Conservation (phyloP, 352 stramenopile genomes). For the Stramenopiles sp. region DNA sequence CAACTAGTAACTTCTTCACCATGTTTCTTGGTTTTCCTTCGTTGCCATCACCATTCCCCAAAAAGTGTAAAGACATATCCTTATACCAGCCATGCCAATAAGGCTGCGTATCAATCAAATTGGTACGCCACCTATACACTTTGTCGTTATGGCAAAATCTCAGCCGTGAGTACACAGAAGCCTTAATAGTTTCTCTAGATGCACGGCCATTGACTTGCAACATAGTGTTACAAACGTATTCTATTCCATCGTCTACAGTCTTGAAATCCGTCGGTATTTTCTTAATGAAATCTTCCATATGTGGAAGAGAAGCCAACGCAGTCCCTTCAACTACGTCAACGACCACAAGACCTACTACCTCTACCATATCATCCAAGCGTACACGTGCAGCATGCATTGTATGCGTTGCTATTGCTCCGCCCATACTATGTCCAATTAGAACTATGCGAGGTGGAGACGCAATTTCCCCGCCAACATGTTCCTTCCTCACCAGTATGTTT, state of each 20-base stretch:
- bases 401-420: constrained; percentile 49
- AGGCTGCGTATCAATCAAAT: constrained; percentile 41
- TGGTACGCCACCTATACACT: constrained; percentile 43
- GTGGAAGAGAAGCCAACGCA: constrained; percentile 47
- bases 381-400: constrained; percentile 30
- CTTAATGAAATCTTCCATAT: constrained; percentile 53
- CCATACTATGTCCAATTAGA: constrained; percentile 33
- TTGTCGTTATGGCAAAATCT: constrained; percentile 27
- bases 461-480: background rate
- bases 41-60: too few relatives aligned
- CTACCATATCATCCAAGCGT: constrained; percentile 29
- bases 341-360: constrained; percentile 52
- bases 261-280: constrained; percentile 43
- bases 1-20: constrained; percentile 50
- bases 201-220: background rate
- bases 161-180: background rate
- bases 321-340: constrained; percentile 66
- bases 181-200: background rate
- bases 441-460: background rate
- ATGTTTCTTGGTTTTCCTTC: constrained; percentile 22
- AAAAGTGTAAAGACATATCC: constrained; percentile 54
- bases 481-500: background rate
- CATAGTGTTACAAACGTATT: constrained; percentile 33
- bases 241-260: constrained; percentile 42
- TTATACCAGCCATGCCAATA: constrained; percentile 61